Percentiles rank a stretch among this genome's conserved stretches.
Evolutionary conservation across 805 yeast species (phyloP).

Genomic region (Lachancea cidri): DNA sequence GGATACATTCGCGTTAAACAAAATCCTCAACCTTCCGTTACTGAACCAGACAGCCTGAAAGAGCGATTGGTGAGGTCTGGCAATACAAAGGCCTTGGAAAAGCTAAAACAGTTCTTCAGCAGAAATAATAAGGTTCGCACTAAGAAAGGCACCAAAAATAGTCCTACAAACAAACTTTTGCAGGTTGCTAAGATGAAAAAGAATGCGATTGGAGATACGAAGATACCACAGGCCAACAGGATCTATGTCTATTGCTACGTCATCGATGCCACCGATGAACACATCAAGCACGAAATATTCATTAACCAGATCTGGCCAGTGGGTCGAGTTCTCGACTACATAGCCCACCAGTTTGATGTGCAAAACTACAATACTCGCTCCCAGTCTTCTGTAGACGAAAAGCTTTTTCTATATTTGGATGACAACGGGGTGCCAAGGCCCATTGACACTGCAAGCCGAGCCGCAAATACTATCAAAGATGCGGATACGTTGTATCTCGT

Average conservation of each 20-base stretch:
- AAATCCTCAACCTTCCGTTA: background rate
- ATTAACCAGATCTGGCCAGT: conserved; percentile 32
- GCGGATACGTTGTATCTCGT: conserved; percentile 26
- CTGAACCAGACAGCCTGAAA: background rate
- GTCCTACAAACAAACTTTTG: conserved; percentile 15
- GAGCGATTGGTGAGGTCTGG: conserved; percentile 2
- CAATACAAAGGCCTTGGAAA: conserved; percentile 22
- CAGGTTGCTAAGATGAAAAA: conserved; percentile 18
- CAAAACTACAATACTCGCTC: conserved; percentile 18
- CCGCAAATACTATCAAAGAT: conserved; percentile 16
- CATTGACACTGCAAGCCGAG: conserved; percentile 18
- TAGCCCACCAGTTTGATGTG: conserved; percentile 23
- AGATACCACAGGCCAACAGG: conserved; percentile 25
- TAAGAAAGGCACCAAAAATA: conserved; percentile 1
- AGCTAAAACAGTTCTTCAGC: conserved; percentile 22
- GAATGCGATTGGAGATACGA: conserved; percentile 24
- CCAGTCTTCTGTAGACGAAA: conserved; percentile 17
- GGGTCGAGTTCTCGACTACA: conserved; percentile 29
- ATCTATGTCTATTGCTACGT: conserved; percentile 24
- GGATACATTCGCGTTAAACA: conserved; percentile 22
- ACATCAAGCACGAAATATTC: conserved; percentile 14
- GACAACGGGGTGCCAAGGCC: conserved; percentile 4
- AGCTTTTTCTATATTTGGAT: conserved; percentile 22
- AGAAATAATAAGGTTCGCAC: conserved; percentile 3
- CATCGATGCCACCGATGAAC: conserved; percentile 12